Percentiles rank a stretch among this genome's conserved stretches.
Evolutionary conservation across 345 rosid species (phyloP).

Genomic region (Rhodamnia argentea): DNA sequence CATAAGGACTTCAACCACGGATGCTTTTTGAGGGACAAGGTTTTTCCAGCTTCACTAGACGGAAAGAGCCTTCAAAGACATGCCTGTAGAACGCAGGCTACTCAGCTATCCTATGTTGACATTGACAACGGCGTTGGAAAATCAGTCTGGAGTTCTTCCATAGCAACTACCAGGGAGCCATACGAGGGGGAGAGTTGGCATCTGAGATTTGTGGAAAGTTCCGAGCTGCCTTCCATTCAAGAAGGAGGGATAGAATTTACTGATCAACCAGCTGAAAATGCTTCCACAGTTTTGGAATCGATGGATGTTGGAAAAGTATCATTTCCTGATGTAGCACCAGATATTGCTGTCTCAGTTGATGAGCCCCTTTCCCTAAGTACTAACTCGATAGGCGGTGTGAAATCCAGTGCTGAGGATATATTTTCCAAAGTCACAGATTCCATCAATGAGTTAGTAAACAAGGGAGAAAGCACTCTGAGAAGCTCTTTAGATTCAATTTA

Average conservation of each 20-base stretch:
- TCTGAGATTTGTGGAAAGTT: conserved; percentile 35
- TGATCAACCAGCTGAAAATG: conserved; percentile 24
- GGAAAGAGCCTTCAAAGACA: conserved; percentile 23
- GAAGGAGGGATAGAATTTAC: conserved; percentile 17
- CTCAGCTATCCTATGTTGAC: conserved; percentile 25
- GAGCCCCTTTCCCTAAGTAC: conserved; percentile 22
- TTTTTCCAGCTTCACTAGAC: conserved; percentile 20
- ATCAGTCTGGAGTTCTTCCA: conserved; percentile 24
- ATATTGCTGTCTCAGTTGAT: conserved; percentile 21
- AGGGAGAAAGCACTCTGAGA: conserved; percentile 44
- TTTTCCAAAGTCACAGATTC: conserved; percentile 34
- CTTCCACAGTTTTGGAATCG: conserved; percentile 14
- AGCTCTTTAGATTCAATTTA: conserved; percentile 45
- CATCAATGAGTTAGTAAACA: conserved; percentile 34
- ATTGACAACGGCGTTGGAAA: conserved; percentile 23
- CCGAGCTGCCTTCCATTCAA: conserved; percentile 23
- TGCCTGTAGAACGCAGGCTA: conserved; percentile 36
- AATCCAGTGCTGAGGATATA: conserved; percentile 42
- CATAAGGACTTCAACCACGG: conserved; percentile 35
- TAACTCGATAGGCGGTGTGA: conserved; percentile 23
- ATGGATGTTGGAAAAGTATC: conserved; percentile 31
- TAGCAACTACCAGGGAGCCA: conserved; percentile 9
- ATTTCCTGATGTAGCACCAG: conserved; percentile 17
- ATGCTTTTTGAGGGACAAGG: conserved; percentile 27
- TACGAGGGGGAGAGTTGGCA: conserved; percentile 10